phyloP scores from a whole-genome alignment of 2,329 filamentous ascomycete species.

The Monilinia polystroma region DNA sequence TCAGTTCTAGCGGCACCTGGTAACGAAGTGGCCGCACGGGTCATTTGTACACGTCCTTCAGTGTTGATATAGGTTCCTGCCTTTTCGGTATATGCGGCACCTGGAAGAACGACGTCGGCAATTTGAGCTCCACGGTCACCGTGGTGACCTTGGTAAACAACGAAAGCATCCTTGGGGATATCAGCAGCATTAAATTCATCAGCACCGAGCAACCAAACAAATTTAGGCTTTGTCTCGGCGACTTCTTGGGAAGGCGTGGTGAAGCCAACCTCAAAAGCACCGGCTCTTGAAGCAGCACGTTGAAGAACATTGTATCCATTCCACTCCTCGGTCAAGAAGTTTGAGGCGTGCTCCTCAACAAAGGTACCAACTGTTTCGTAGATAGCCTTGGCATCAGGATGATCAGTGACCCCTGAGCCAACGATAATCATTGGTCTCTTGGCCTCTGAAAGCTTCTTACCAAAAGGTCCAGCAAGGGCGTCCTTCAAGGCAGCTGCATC shows the following conservation, averaged over 20 bases:
- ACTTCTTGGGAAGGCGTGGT: constrained; percentile 79
- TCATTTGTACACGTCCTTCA: constrained; percentile 93
- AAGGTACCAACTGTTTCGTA: constrained; percentile 89
- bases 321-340: constrained; percentile 88
- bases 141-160: constrained; percentile 98
- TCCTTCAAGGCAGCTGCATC: constrained; percentile 80
- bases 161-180: constrained; percentile 92
- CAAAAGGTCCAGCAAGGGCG: constrained; percentile 81
- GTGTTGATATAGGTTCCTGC: constrained; percentile 96
- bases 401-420: constrained; percentile 88
- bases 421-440: constrained; percentile 97
- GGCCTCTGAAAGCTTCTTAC: constrained; percentile 84
- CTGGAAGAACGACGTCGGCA: constrained; percentile 90
- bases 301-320: constrained; percentile 98
- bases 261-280: constrained; percentile 95
- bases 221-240: constrained; percentile 84
- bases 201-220: constrained; percentile 93
- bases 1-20: constrained; percentile 90
- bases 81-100: constrained; percentile 96
- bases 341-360: constrained; percentile 87
- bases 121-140: constrained; percentile 91
- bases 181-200: constrained; percentile 85
- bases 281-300: constrained; percentile 84
- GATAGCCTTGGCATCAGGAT: constrained; percentile 85
- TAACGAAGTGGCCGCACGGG: constrained; percentile 81